Base-by-base conservation (phyloP, 305 asterid genomes). In the Euphrasia arctica region DNA sequence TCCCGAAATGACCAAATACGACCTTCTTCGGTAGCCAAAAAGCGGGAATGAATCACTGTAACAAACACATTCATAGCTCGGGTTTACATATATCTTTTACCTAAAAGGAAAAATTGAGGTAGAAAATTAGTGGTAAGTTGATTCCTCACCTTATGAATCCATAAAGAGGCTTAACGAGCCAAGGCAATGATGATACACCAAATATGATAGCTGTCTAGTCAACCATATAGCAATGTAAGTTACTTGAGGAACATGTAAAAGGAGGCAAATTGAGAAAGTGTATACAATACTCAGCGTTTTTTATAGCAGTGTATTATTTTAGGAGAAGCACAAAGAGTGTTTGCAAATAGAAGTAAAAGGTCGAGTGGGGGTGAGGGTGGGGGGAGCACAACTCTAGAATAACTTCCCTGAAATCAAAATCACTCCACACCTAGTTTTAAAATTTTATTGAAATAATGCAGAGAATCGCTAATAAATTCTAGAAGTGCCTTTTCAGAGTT, bases 11-110 rank as follows among this genome's bases (percentile, higher is more conserved):
- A 92, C 91, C 81, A 92, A 80, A 80, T 92, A 89, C 9, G 97
- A 87, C 78, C 98, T 79, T 79, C 98, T 86, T 67, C 94, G 93
- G 64, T 85, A 92, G 76, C 98, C 97, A 80, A 92, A 89, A 71
- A 92, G 94, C 13, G 97, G 97, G 72, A 87, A 81, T 45, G 95
- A 92, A 75, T 92, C 97, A 66, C 97, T 89, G 80, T 58, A 76
- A 65, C 59, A 72, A 52, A 51, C 45, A 70, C 68, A 54, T 22
- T 59, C 22, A 73, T 36, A 28, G 51, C 52, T 47, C 4, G 50
- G 6, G 13, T 14, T 67, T 2, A 52, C 62, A 70, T 39, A 18
- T 43, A 28, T 59, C 36, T 3, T 49, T 29, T 65, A 15, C 5
- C 15, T 45, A 39, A 63, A 60, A 65, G n/a, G 42, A 28, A 66